These are phyloP conservation scores for Daedalea quercina DNA, from an alignment of 768 basidiomycete genomes.

Conservation along the genomic window DNA sequence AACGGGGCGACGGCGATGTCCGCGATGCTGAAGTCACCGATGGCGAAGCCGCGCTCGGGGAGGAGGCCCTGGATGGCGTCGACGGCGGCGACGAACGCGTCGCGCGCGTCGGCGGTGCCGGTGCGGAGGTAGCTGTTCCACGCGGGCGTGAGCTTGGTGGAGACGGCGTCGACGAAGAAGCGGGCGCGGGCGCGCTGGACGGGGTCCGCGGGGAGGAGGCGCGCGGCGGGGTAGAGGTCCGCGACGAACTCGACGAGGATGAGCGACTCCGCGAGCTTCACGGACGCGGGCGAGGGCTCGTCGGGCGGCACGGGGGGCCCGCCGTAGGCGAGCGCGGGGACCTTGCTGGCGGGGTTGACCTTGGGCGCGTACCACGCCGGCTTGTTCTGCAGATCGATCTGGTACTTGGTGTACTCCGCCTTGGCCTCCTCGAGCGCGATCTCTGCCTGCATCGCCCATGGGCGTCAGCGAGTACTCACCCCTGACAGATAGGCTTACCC, in stretches of 20 bases:
- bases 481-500: conserved; percentile 24
- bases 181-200: conserved; percentile 51
- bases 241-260: conserved; percentile 63
- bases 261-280: conserved; percentile 59
- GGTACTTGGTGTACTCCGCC: conserved; percentile 40
- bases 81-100: conserved; percentile 34
- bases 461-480: neutral
- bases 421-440: conserved; percentile 54
- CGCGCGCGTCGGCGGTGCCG: conserved; percentile 27
- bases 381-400: conserved; percentile 62
- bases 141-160: conserved; percentile 36
- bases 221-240: conserved; percentile 44
- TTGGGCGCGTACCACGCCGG: conserved; percentile 63
- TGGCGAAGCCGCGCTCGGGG: conserved; percentile 37
- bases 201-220: conserved; percentile 48
- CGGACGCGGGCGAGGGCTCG: conserved; percentile 50
- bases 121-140: conserved; percentile 30
- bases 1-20: conserved; percentile 59
- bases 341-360: conserved; percentile 63
- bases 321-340: conserved; percentile 59
- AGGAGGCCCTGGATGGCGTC: conserved; percentile 45
- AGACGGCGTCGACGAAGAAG: conserved; percentile 54
- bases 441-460: conserved; percentile 34
- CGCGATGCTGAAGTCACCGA: conserved; percentile 49
- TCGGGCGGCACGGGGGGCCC: conserved; percentile 52